Evolutionary conservation across 768 basidiomycete species (phyloP), one percentile per base, ranked within the genome.

Genomic region (Termitomyces sp.): DNA sequence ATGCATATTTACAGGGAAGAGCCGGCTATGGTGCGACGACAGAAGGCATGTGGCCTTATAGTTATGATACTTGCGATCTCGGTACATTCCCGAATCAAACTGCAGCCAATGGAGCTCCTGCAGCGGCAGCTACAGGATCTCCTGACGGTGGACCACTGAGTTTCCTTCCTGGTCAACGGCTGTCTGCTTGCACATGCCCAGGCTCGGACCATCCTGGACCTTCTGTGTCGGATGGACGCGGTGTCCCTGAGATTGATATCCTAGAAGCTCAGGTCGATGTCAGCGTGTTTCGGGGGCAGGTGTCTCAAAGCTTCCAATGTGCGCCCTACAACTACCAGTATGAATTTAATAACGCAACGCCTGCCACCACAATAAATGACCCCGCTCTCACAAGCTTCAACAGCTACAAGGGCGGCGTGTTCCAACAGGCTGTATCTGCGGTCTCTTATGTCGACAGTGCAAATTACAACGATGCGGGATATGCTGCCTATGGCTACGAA

Each of bases 181-280:
- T 92, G 16, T 91, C 91, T 1, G 82, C 93, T 1, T 98, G 95
- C 72, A 95, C 94, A 2, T 98, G 95, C 69, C 73, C 88, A 0
- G 86, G 84, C 13, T 83, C 84, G 31, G 91, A 93, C 64, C 95
- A 98, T 69, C 95, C 95, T 2, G 95, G 95, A 12, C 95, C 95
- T 3, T 78, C 66, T 59, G 78, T 79, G 55, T 78, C 72, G 31
- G 75, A 74, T 16, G 93, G 93, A 18, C 85, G 95, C 54, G 85
- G 85, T 34, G 91, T 88, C 1, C 95, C 96, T 1, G 96, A 98
- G 76, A 93, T 98, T 65, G 95, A 98, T 72, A 80, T 98, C 60
- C 68, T 96, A 58, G 95, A 98, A 76, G 86, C 93, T 0, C 89
- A 94, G 70, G 81, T 88, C 58, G 72, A 93, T 65, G 65, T 78